Conservation (phyloP, 345 rosid genomes). For the Brassica incana region DNA sequence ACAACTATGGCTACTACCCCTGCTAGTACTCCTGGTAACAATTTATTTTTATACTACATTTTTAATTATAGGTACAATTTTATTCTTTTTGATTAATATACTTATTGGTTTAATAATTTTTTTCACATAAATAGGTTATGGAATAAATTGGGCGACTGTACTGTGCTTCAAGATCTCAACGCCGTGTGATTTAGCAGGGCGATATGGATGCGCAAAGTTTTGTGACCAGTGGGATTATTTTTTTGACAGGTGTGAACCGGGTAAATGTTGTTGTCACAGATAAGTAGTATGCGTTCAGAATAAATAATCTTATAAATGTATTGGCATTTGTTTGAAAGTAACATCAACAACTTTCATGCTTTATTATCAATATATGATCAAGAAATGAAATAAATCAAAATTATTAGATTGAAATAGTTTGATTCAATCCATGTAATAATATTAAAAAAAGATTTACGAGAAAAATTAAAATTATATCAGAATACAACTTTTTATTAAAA, state of each 20-base stretch:
- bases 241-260: background rate
- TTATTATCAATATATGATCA: background rate
- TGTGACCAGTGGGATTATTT: background rate
- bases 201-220: background rate
- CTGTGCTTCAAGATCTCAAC: background rate
- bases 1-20: background rate
- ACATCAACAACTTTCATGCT: background rate
- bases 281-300: background rate
- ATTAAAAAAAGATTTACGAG: background rate
- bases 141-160: background rate
- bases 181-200: background rate
- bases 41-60: background rate
- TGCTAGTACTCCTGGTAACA: background rate
- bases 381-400: background rate
- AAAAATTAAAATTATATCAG: background rate
- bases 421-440: background rate
- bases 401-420: background rate
- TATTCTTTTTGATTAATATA: background rate
- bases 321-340: background rate
- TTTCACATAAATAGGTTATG: background rate
- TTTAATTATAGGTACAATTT: background rate
- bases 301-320: background rate
- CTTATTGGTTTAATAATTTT: background rate
- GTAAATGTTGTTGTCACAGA: background rate
- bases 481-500: background rate